Percentiles rank a stretch among this genome's conserved stretches.
Evolutionary conservation across 2,329 filamentous ascomycete genomes (phyloP).

Genomic region (Apiospora malaysiana): DNA sequence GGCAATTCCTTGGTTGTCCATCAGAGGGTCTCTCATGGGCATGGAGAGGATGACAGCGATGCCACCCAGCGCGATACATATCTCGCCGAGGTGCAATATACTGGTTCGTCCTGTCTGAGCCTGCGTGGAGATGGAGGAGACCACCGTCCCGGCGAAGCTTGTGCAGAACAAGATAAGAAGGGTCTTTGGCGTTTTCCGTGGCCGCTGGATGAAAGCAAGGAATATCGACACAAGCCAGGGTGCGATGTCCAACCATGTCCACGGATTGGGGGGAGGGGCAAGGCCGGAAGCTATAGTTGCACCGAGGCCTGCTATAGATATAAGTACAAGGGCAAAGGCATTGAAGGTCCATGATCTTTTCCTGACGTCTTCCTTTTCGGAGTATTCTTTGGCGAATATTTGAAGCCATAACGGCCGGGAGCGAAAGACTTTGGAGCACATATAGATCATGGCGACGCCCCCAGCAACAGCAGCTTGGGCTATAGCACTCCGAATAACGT

Average conservation of each 20-base stretch:
- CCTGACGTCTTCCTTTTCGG: neutral
- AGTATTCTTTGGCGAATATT: constrained; percentile 49
- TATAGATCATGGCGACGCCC: constrained; percentile 38
- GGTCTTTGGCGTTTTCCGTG: constrained; percentile 48
- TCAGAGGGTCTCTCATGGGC: constrained; percentile 68
- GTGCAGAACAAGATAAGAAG: constrained; percentile 47
- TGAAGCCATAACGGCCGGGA: constrained; percentile 47
- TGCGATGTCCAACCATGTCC: constrained; percentile 41
- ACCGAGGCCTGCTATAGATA: constrained; percentile 43
- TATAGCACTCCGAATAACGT: constrained; percentile 29
- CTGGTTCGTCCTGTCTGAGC: constrained; percentile 39
- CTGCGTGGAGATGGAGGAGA: constrained; percentile 34
- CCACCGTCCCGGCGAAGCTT: constrained; percentile 40
- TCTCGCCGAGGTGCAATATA: constrained; percentile 41
- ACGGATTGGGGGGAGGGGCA: constrained; percentile 34
- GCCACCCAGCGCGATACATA: constrained; percentile 51
- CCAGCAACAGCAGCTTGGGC: constrained; percentile 40
- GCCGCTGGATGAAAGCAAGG: constrained; percentile 45
- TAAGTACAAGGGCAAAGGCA: constrained; percentile 42
- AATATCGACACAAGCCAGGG: constrained; percentile 48
- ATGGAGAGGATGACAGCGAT: constrained; percentile 66
- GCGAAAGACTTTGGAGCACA: constrained; percentile 33
- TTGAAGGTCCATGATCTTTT: constrained; percentile 44
- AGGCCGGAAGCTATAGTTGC: constrained; percentile 41
- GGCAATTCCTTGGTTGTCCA: constrained; percentile 64